phyloP scores from a whole-genome alignment of 192 early-diverging fungal genomes.

The Rhizophagus clarus region DNA sequence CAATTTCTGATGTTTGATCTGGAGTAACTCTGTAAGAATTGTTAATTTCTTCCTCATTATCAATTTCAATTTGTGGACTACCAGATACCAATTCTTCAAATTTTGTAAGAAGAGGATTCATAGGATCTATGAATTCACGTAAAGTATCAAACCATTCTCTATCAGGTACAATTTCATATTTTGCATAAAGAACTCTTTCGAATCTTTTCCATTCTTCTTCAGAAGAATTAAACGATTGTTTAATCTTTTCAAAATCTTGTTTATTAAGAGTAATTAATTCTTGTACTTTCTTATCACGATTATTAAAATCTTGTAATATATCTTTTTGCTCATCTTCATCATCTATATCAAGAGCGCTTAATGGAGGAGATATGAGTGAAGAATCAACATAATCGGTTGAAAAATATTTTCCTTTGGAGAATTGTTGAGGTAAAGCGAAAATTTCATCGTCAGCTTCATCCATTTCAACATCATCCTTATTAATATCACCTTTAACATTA shows the following conservation, averaged over 20 bases:
- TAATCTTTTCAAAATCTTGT: neutral
- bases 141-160: neutral
- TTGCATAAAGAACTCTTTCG: neutral
- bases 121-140: neutral
- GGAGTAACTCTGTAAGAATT: neutral
- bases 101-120: neutral
- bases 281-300: slow-evolving; percentile 1
- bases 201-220: neutral
- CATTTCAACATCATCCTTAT: neutral
- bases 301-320: neutral
- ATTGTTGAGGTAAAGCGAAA: neutral
- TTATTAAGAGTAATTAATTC: neutral
- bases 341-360: neutral
- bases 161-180: neutral
- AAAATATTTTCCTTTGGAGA: neutral
- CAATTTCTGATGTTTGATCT: neutral
- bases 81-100: neutral
- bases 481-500: neutral
- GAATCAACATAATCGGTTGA: neutral
- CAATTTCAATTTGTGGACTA: neutral
- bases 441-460: neutral
- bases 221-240: neutral
- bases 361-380: neutral
- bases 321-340: neutral
- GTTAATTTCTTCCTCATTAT: neutral